A percentile compares a stretch with the other conserved stretches of the same genome.
Conservation (phyloP, 306 rosid genomes). For the Geum urbanum region DNA sequence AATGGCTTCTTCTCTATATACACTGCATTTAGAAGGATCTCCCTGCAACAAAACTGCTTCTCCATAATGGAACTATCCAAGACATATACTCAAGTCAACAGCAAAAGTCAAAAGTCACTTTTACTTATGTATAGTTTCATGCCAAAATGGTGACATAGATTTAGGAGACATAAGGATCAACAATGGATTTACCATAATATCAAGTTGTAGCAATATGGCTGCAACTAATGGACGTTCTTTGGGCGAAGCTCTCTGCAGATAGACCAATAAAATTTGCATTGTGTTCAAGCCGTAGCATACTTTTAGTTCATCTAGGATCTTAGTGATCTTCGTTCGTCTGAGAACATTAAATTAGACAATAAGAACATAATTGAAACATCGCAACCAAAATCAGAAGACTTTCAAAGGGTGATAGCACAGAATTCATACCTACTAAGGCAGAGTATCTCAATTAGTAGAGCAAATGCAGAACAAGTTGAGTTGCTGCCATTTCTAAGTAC, state of each 20-base stretch:
- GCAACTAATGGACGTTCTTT: slow-evolving; percentile 67
- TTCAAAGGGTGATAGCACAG: neutral
- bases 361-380: neutral
- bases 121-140: neutral
- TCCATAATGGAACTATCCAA: slow-evolving; percentile 53
- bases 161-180: neutral
- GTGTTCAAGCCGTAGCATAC: slow-evolving; percentile 61
- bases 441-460: slow-evolving; percentile 55
- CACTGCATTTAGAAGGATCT: slow-evolving; percentile 51
- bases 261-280: slow-evolving; percentile 58
- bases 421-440: slow-evolving; percentile 53
- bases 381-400: slow-evolving; percentile 1
- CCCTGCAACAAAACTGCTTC: slow-evolving; percentile 81
- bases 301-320: slow-evolving; percentile 50
- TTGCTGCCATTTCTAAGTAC: slow-evolving; percentile 40
- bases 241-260: slow-evolving; percentile 49
- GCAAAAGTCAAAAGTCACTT: neutral
- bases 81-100: neutral
- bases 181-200: slow-evolving; percentile 62
- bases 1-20: slow-evolving; percentile 77
- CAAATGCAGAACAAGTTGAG: slow-evolving; percentile 40
- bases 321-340: slow-evolving; percentile 56
- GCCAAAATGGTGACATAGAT: neutral
- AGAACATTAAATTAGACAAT: slow-evolving; percentile 22
- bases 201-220: slow-evolving; percentile 59